phyloP scores from a whole-genome alignment of 306 rosid genomes.

The Glycine latifolia region DNA sequence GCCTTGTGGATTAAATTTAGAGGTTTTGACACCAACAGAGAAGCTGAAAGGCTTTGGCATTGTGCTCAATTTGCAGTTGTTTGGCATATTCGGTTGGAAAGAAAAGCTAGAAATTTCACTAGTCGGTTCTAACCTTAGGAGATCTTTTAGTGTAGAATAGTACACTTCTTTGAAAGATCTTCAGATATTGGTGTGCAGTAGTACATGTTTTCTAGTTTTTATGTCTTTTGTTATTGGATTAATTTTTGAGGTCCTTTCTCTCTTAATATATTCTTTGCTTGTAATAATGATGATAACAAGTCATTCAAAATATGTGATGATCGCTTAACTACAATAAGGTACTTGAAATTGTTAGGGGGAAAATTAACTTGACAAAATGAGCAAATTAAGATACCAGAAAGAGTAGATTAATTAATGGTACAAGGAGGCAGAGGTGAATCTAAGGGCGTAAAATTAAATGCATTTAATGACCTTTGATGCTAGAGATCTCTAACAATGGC shows the following conservation, averaged over 20 bases:
- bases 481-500: conserved; percentile 10
- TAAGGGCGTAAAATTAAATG: not conserved
- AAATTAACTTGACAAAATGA: not conserved
- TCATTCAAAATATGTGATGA: no score
- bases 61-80: not conserved
- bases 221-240: not conserved
- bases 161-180: not conserved
- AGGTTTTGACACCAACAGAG: not conserved
- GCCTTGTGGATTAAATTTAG: not conserved
- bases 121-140: not conserved
- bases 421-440: not conserved
- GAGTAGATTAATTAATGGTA: conserved; percentile 5
- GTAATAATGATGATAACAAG: not conserved
- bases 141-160: not conserved
- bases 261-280: not conserved
- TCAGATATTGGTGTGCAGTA: not conserved
- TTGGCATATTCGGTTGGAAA: not conserved
- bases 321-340: no score
- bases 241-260: not conserved
- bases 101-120: not conserved
- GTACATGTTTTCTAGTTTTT: not conserved
- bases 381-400: conserved; percentile 37
- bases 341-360: not conserved
- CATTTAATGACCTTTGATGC: conserved; percentile 10
- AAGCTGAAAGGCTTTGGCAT: not conserved